phyloP scores from a whole-genome alignment of 1,284 basidiomycete species.

The Mycosarcoma maydis region DNA sequence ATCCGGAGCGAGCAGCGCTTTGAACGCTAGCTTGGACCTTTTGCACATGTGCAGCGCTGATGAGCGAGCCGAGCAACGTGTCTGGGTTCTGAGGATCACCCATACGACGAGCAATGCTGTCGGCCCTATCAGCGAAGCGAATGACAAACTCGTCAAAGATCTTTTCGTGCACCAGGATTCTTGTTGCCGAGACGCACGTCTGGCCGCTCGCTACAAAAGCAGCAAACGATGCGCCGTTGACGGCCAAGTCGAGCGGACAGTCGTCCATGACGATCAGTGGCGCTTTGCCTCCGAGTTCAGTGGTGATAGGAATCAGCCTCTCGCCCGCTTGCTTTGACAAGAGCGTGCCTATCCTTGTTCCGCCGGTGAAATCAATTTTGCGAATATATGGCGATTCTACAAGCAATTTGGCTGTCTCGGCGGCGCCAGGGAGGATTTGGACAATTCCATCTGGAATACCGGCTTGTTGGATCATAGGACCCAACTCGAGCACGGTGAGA shows the following conservation, averaged over 20 bases:
- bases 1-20: slow-evolving; percentile 60
- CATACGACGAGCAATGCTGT: slow-evolving; percentile 75
- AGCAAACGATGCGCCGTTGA: slow-evolving; percentile 82
- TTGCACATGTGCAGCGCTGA: slow-evolving; percentile 74
- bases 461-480: slow-evolving; percentile 73
- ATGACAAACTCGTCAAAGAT: slow-evolving; percentile 77
- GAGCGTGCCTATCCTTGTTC: slow-evolving; percentile 77
- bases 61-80: slow-evolving; percentile 80
- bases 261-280: slow-evolving; percentile 81
- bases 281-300: slow-evolving; percentile 71
- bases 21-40: slow-evolving; percentile 75
- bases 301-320: slow-evolving; percentile 78
- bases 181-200: slow-evolving; percentile 49
- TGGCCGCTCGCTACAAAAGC: slow-evolving; percentile 84
- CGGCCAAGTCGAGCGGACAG: slow-evolving; percentile 75
- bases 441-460: slow-evolving; percentile 81
- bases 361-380: slow-evolving; percentile 85
- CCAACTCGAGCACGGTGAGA: slow-evolving; percentile 79
- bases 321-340: slow-evolving; percentile 77
- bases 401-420: slow-evolving; percentile 73
- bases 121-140: slow-evolving; percentile 74
- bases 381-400: slow-evolving; percentile 75
- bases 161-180: slow-evolving; percentile 65
- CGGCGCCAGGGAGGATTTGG: slow-evolving; percentile 77
- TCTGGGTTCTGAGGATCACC: slow-evolving; percentile 77